phyloP scores from a whole-genome alignment of 2,329 filamentous ascomycete species.

The Furcasterigmium furcatum region DNA sequence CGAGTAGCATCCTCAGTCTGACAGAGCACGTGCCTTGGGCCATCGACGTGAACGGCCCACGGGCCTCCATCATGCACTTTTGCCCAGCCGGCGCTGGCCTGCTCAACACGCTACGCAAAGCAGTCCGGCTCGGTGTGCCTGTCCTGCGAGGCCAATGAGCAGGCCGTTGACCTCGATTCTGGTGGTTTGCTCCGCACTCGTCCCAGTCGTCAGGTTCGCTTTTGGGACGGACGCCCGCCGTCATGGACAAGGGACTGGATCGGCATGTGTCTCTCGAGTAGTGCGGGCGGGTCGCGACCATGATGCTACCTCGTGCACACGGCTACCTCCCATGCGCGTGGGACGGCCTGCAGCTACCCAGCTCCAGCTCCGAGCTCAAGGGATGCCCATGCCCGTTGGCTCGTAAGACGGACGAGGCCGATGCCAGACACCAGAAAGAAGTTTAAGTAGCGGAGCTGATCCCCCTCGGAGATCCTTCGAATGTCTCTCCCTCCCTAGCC shows the following conservation, averaged over 20 bases:
- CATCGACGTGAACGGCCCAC: not conserved
- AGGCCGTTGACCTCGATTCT: not conserved
- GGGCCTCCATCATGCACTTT: not conserved
- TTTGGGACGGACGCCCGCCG: not conserved
- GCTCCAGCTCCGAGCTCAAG: not conserved
- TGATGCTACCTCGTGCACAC: too few species aligned
- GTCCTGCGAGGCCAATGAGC: not conserved
- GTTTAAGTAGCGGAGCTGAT: too few species aligned
- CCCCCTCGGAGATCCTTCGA: not conserved
- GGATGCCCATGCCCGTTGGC: too few species aligned
- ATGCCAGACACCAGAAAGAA: too few species aligned
- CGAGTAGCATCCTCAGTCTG: not conserved
- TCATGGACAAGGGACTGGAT: not conserved
- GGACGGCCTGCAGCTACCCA: not conserved
- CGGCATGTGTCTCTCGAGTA: not conserved
- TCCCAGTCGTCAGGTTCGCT: not conserved
- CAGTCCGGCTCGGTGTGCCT: not conserved
- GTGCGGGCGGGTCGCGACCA: too few species aligned
- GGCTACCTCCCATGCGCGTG: not conserved
- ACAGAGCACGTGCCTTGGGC: not conserved
- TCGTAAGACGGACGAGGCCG: too few species aligned
- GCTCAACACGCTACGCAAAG: not conserved
- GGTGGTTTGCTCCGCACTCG: not conserved
- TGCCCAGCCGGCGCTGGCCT: not conserved
- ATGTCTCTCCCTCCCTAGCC: not conserved